Evolutionary conservation across 805 yeast species (phyloP), one percentile per base, ranked within the genome.

Genomic region (Tetrapisispora pingtungensis): DNA sequence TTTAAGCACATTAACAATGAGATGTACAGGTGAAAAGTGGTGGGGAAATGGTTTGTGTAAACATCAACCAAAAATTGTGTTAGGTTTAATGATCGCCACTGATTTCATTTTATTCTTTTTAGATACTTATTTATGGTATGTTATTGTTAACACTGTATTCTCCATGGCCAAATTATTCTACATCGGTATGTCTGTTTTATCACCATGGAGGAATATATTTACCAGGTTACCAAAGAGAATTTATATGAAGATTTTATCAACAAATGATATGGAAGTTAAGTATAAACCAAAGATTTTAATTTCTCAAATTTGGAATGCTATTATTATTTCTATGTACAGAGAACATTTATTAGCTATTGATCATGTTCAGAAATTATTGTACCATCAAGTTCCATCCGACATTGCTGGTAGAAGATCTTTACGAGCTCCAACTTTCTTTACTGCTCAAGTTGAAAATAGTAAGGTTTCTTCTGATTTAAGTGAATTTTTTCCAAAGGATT

Each of bases 131-230:
- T 78, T 93, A 83, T 93, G 98, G 98, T 93, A 90, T 76, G 89
- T 93, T 73, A 73, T 93, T 57, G 80, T 84, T 66, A 93, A 89
- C 78, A 83, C 95, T 68, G 78, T 87, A 53, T 87, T 86, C 78
- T 89, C 97, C 48, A 87, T 93, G 58, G 96, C 95, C 54, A 86
- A 96, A 65, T 90, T 97, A 15, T 93, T 93, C 77, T 90, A 90
- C 75, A 77, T 93, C 68, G 98, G 98, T 81, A 88, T 93, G 61
- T 93, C 98, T 39, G 90, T 93, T 53, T 78, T 89, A 74, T 90
- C 98, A 34, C 98, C 98, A 48, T 93, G 98, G 98, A 85, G 97
- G 78, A 93, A 93, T 67, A 88, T 93, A 57, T 93, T 90, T 74
- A 82, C 96, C 45, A 82, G 98, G 69, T 73, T 93, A 65, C 98